Conservation (phyloP, 129 eudicot genomes). For the Rutidosis leptorrhynchoides region DNA sequence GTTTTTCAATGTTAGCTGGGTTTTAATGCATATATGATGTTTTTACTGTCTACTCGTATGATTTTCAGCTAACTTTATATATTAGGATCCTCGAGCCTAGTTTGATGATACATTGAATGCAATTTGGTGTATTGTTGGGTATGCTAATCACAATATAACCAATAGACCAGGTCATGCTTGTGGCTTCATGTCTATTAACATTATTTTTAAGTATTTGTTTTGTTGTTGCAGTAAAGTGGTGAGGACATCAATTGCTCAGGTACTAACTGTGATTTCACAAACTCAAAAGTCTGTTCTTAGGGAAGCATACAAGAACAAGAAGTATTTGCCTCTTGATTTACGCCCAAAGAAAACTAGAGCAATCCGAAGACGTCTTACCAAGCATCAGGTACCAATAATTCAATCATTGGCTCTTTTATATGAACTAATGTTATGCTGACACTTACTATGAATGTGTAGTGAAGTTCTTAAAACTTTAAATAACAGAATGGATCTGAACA, state of each 20-base stretch:
- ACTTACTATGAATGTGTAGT: too few species aligned
- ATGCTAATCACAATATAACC: background rate
- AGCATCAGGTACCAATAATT: slow-evolving; percentile 60
- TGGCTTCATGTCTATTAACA: background rate
- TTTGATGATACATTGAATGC: background rate
- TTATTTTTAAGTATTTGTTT: background rate
- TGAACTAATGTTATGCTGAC: too few species aligned
- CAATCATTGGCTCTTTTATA: too few species aligned
- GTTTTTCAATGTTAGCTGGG: background rate
- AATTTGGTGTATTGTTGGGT: background rate
- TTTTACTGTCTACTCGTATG: too few species aligned
- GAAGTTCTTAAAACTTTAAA: too few species aligned
- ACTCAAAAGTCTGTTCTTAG: slow-evolving; percentile 60
- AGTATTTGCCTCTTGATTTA: slow-evolving; percentile 59
- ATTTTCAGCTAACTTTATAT: too few species aligned
- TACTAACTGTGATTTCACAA: slow-evolving; percentile 59
- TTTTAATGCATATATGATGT: too few species aligned
- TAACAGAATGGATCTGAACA: too few species aligned
- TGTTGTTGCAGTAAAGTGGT: slow-evolving; percentile 43
- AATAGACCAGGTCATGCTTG: background rate
- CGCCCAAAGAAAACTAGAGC: slow-evolving; percentile 63
- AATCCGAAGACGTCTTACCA: slow-evolving; percentile 63
- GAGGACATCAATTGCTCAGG: slow-evolving; percentile 60
- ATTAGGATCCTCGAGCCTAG: background rate
- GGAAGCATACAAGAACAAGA: slow-evolving; percentile 72